Base-by-base conservation (phyloP, 2,329 filamentous ascomycete genomes). In the Arthrinium phaeospermum region DNA sequence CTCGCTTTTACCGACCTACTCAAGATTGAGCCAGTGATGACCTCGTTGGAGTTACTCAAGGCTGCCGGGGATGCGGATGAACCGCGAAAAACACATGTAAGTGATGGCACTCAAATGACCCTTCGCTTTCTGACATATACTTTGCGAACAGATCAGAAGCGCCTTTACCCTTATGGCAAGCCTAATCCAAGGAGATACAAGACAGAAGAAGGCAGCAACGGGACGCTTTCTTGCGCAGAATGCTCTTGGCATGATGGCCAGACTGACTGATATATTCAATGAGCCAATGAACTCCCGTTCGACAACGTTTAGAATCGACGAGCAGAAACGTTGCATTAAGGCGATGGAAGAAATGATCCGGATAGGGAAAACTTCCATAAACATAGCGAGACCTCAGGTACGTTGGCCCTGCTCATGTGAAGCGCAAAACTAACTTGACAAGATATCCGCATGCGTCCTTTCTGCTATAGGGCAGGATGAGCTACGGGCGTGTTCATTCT, bases 381-480 rank as follows among this genome's bases (percentile, higher is more conserved):
- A 91, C 73, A 91, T 92, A 76, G 96, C 94, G 69, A 86, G 98
- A 53, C 96, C 96, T 30, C 96, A 98, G 85, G 93, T 94, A 82
- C 76, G 86, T 82, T 70, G 64, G n/a, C 30, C 19, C 14, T 70
- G 13, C 27, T 8, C 24, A 44, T 19, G 37, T 30, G 67, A 68
- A 49, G 13, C 19, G 19, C 10, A 68, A 30, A 72, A 53, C 79
- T 83, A 68, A 83, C 46, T 16, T 10, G 27, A 19, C 49, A 77
- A 96, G 91, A 96, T 98, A 71, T 94, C 94, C 75, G 95, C 96
- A n/a, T 98, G 94, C 79, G 86, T 99, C 16, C 91, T 97, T 74
- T 95, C 94, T 30, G 95, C 95, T 0, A 88, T 98, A 73, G 88
- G 92, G 22, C 90, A 93, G 69, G 87, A 91, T 64, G 89, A 92